Conservation (phyloP, 164 flowering plant species). For the Magnolia sinica region DNA sequence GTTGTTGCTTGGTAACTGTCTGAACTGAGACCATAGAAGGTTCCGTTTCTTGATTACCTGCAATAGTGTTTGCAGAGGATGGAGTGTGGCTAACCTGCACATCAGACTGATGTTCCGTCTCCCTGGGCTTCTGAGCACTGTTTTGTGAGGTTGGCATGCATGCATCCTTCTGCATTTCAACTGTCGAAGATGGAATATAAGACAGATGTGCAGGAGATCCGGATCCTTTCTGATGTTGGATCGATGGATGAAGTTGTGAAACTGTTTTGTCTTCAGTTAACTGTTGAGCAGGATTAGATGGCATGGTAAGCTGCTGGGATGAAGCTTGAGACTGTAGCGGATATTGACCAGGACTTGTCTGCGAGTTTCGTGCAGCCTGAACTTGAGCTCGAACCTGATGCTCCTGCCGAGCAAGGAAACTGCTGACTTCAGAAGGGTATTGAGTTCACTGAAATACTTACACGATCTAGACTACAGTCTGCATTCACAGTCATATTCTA, state of each 20-base stretch:
- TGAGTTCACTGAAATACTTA: not conserved
- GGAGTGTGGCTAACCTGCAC: conserved; percentile 20
- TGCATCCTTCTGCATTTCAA: conserved; percentile 9
- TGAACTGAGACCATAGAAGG: conserved; percentile 33
- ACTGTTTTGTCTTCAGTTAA: conserved; percentile 25
- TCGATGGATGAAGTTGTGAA: not conserved
- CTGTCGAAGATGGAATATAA: conserved; percentile 14
- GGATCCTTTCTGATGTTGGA: conserved; percentile 22
- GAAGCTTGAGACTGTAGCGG: conserved; percentile 42
- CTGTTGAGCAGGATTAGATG: conserved; percentile 31
- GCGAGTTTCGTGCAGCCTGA: conserved; percentile 34
- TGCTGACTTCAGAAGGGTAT: not conserved
- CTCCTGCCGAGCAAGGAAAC: not conserved
- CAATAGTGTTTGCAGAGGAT: conserved; percentile 31
- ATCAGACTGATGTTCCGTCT: conserved; percentile 1
- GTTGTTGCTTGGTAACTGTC: conserved; percentile 48
- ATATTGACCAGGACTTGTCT: conserved; percentile 29
- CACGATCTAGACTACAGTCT: not conserved
- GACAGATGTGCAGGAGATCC: conserved; percentile 14
- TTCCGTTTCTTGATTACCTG: conserved; percentile 46
- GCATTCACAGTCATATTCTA: not conserved
- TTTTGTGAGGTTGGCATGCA: conserved; percentile 1
- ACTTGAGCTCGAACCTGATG: conserved; percentile 17
- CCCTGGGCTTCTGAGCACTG: conserved; percentile 11
- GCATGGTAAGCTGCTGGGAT: conserved; percentile 35